Conservation (phyloP, 1,284 basidiomycete species). For the Cystobasidium sp. region DNA sequence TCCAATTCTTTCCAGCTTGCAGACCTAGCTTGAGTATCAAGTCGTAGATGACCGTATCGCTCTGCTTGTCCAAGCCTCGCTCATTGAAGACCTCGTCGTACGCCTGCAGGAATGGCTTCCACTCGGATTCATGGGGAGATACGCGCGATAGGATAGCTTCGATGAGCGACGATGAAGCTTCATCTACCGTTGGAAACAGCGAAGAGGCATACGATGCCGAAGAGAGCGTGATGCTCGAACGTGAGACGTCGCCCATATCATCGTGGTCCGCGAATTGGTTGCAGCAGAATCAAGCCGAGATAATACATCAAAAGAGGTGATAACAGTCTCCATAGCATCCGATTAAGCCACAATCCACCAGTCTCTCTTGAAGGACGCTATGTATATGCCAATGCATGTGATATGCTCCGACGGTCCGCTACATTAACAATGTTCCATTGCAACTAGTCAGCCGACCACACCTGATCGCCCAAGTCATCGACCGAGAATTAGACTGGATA, state of each 20-base stretch:
- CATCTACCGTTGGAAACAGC: slow-evolving; percentile 35
- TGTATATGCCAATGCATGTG: too few species aligned
- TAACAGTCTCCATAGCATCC: too few species aligned
- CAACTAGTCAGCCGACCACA: too few species aligned
- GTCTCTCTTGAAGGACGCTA: too few species aligned
- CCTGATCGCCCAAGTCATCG: too few species aligned
- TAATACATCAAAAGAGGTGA: background rate
- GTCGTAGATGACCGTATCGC: slow-evolving; percentile 41
- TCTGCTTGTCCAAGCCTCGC: slow-evolving; percentile 27
- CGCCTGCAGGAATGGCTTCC: slow-evolving; percentile 34
- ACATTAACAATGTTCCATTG: too few species aligned
- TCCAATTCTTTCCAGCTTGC: slow-evolving; percentile 43
- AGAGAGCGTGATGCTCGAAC: slow-evolving; percentile 35
- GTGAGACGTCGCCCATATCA: slow-evolving; percentile 42
- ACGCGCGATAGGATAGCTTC: slow-evolving; percentile 38
- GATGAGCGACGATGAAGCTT: slow-evolving; percentile 24
- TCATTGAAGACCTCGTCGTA: slow-evolving; percentile 44
- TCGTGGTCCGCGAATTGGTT: slow-evolving; percentile 9
- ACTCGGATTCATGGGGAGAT: slow-evolving; percentile 15
- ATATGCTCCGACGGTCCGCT: too few species aligned
- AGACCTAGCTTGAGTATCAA: slow-evolving; percentile 40
- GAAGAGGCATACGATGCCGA: slow-evolving; percentile 40
- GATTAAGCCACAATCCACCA: too few species aligned
- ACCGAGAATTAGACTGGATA: too few species aligned
- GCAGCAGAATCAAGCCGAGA: slow-evolving; percentile 9